Conservation (phyloP, 306 rosid genomes). For the Malus domestica region ASM211411v1 NC_041795.1:7443001-7443500, state of each 20-base stretch:
- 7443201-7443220: slow-evolving; percentile 61
- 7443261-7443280: slow-evolving; percentile 62
- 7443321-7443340: not conserved
- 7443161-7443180: not conserved
- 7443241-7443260: slow-evolving; percentile 67
- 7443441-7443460: not conserved
- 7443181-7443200: not conserved
- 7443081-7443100: not conserved
- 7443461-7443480: not conserved
- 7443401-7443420: not conserved
- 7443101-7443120: too few species aligned
- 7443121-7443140: not conserved
- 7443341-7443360: not conserved
- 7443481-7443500: not conserved
- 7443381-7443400: not conserved
- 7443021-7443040: slow-evolving; percentile 10
- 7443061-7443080: not conserved
- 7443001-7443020: slow-evolving; percentile 62
- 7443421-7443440: not conserved
- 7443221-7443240: slow-evolving; percentile 78
- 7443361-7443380: not conserved
- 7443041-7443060: not conserved
- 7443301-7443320: not conserved
- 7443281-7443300: slow-evolving; percentile 86
- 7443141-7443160: not conserved